Conservation (phyloP, 768 basidiomycete genomes). For the Gloeopeniophorella convolvens region DNA sequence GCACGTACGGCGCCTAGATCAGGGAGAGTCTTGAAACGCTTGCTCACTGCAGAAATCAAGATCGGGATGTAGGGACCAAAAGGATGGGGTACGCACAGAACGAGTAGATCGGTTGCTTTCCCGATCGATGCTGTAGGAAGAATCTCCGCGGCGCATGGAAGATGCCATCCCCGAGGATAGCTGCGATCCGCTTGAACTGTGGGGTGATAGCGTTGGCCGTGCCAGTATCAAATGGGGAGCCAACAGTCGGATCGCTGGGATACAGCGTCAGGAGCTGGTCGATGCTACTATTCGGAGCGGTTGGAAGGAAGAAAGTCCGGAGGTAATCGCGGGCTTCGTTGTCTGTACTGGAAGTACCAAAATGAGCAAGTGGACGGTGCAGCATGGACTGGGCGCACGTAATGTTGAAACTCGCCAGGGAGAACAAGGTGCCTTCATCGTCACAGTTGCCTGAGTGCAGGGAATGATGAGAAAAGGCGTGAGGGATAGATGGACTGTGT, state of each 20-base stretch:
- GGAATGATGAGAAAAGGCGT: too few species aligned
- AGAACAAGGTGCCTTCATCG: conserved; percentile 26
- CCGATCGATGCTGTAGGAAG: conserved; percentile 21
- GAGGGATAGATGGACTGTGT: too few species aligned
- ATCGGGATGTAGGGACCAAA: background rate
- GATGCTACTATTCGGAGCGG: conserved; percentile 6
- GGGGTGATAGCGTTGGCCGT: conserved; percentile 2
- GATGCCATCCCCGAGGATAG: conserved; percentile 25
- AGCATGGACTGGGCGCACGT: conserved; percentile 20
- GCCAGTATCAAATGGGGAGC: conserved; percentile 10
- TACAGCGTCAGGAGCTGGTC: conserved; percentile 11
- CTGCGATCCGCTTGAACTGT: conserved; percentile 27
- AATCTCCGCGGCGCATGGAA: conserved; percentile 26
- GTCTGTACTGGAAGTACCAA: conserved; percentile 11
- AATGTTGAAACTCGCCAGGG: conserved; percentile 21
- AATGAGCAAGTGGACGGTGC: background rate
- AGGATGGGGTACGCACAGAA: conserved; percentile 23
- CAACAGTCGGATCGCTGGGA: conserved; percentile 15
- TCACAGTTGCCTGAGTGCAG: conserved; percentile 29
- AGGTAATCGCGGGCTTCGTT: conserved; percentile 12
- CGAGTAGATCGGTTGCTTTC: conserved; percentile 20
- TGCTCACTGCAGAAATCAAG: conserved; percentile 6
- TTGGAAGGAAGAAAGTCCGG: background rate
- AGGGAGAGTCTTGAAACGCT: conserved; percentile 6
- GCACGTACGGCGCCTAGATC: background rate